Base-by-base conservation (phyloP, 164 flowering plant genomes). In the Cinnamomum chago region DNA sequence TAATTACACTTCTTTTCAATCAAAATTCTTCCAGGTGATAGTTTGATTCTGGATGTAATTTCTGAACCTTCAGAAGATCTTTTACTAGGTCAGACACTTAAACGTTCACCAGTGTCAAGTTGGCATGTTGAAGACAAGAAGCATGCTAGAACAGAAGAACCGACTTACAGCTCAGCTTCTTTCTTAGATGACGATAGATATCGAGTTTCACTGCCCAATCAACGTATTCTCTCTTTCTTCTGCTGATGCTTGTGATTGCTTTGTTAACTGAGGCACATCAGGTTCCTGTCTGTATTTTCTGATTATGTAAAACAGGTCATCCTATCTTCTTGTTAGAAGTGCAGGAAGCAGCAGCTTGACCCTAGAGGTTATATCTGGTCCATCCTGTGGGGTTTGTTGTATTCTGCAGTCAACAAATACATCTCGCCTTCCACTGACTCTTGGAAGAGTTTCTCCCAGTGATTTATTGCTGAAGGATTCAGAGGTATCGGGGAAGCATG, bases 401-500 rank as follows among this genome's bases (percentile, higher is more conserved):
- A 85, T 90, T 70, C 50, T 88, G 62, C 76, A 79, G 68, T 92
- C 97, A 60, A 84, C 88, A 71, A 78, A 83, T 81, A 70, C 82
- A 62, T 84, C 92, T 25, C 85, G 73, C 81, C 89, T 92, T 76
- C 97, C 98, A 52, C 71, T 94, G 72, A 91, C 90, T 30, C 90
- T 96, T 82, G 98, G 99, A 80, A 92, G 99, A 85, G 91, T 90
- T 77, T 76, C 93, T 74, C 95, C 97, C 10, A 85, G 97, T 85
- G 91, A 88, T 77, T 62, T 96, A 27, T 51, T 88, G 58, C 52
- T 93, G 79, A 88, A 86, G 77, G 99, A 96, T 80, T 80, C 90
- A 28, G 99, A 93, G 82, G 95, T 96, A 72, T 96, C 99, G 7
- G 99, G 99, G 73, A 96, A 90, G 82, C 98, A 96, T 89, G 98